These are phyloP conservation scores for Oryza officinalis DNA, from an alignment of 176 grass and related monocot species.

Conservation along the genomic window DNA sequence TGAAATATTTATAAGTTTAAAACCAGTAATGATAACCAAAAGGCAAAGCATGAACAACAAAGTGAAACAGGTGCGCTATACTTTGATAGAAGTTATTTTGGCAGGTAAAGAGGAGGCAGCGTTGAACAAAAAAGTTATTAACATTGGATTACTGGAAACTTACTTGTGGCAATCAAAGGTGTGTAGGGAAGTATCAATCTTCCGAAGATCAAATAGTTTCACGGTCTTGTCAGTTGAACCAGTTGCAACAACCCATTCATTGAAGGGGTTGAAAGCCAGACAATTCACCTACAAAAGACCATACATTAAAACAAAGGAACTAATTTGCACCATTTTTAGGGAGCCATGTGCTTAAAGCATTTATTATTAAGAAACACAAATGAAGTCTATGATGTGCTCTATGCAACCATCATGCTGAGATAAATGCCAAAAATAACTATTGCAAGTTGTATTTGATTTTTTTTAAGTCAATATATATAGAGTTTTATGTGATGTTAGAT, in stretches of 20 bases:
- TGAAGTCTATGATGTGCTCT: background rate
- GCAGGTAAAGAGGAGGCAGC: slow-evolving; percentile 10
- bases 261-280: slow-evolving; percentile 96
- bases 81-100: slow-evolving; percentile 2
- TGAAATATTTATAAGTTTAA: slow-evolving; percentile 7
- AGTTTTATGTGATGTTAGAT: too few relatives aligned
- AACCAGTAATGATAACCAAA: slow-evolving; percentile 10
- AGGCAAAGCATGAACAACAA: background rate
- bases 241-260: slow-evolving; percentile 98
- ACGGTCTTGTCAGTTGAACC: slow-evolving; percentile 97
- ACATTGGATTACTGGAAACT: slow-evolving; percentile 16
- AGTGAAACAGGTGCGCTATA: background rate
- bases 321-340: background rate
- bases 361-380: background rate
- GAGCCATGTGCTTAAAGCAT: background rate
- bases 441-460: background rate
- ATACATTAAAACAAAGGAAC: slow-evolving; percentile 8
- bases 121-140: slow-evolving; percentile 1
- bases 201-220: slow-evolving; percentile 96
- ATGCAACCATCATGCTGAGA: background rate
- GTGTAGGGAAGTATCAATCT: slow-evolving; percentile 72
- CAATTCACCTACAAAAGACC: slow-evolving; percentile 75
- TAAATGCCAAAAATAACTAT: background rate
- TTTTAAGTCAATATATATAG: too few relatives aligned
- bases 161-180: slow-evolving; percentile 96